Base-by-base conservation (phyloP, 305 asterid genomes). In the Solanum hybrid region DNA sequence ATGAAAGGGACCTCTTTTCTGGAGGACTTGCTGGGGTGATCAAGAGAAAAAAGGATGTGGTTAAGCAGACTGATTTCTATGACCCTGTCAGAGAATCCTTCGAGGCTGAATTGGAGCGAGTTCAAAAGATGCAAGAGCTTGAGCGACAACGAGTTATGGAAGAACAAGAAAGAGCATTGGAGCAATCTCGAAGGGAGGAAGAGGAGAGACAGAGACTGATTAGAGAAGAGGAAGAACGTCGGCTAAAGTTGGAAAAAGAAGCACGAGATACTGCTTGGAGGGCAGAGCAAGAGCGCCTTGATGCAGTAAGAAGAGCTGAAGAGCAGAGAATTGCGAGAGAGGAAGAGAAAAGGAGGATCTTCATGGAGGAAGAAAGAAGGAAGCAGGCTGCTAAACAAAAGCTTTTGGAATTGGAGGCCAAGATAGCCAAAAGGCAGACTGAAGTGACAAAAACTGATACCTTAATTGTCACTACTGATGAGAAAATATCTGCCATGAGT, bases 31-130 rank as follows among this genome's bases (percentile, higher is more conserved):
- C 92, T 79, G 99, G 98, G 89, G 96, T 97, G 85, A 93, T 97
- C 86, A 98, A 94, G 95, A 95, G 98, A 93, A 98, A 96, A 91
- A 98, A 95, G 85, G 99, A 98, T 85, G 92, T 94, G 87, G 93
- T 92, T 64, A 95, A 93, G 88, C 90, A 94, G n/a, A 93, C 95
- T 86, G 97, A 97, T 88, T 93, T 96, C 91, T 96, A 94, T 35
- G 99, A 98, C 92, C 99, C 99, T 78, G 94, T 94, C 86, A 94
- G 99, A 88, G 99, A 98, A 91, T 98, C 99, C 73, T 98, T 96
- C 89, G 99, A 98, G 94, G 99, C 99, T 90, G 99, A 98, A 91
- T 98, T 98, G 88, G 99, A 96, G 90, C 94, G 97, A 91, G 99
- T 98, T 89, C 99, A 98, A 94, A 94, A 94, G 94, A 94, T 97